Percentiles rank a stretch among this genome's conserved stretches.
phyloP scores from a whole-genome alignment of 2,329 filamentous ascomycete species.

The Tolypocladium album region DNA sequence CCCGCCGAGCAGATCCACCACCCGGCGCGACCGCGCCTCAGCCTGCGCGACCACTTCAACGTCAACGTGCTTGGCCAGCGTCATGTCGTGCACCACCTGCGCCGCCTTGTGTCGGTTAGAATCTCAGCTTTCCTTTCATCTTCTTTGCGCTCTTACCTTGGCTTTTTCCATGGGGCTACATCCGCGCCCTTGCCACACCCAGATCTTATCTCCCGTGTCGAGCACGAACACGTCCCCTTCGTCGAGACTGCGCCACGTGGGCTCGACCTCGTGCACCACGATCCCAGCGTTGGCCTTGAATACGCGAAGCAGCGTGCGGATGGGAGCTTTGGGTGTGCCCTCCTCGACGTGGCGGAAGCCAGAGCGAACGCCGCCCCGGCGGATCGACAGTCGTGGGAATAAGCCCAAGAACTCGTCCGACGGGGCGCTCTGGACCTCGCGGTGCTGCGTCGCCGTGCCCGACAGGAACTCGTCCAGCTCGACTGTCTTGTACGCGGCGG shows the following conservation, averaged over 20 bases:
- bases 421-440: conserved; percentile 49
- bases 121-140: too few relatives aligned
- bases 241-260: conserved; percentile 50
- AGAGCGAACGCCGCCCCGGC: conserved; percentile 47
- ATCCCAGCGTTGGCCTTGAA: conserved; percentile 45
- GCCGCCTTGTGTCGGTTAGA: too few relatives aligned
- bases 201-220: conserved; percentile 53
- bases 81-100: conserved; percentile 56
- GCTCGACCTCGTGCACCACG: conserved; percentile 53
- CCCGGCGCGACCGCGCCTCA: conserved; percentile 41
- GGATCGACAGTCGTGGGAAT: conserved; percentile 50
- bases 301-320: conserved; percentile 46
- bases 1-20: conserved; percentile 47
- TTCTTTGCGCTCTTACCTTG: too few relatives aligned
- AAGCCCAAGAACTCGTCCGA: conserved; percentile 50
- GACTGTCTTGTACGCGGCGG: conserved; percentile 60
- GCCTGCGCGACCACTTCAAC: conserved; percentile 54
- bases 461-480: conserved; percentile 58
- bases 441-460: conserved; percentile 52
- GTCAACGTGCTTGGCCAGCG: conserved; percentile 50
- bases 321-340: conserved; percentile 23
- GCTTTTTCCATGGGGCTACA: conserved; percentile 61
- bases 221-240: conserved; percentile 57
- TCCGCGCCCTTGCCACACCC: conserved; percentile 57
- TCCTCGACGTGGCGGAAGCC: conserved; percentile 55